Evolutionary conservation across 495 filamentous ascomycete genomes (phyloP), one percentile per base, ranked within the genome.

Genomic region (Annulohypoxylon nitens): DNA sequence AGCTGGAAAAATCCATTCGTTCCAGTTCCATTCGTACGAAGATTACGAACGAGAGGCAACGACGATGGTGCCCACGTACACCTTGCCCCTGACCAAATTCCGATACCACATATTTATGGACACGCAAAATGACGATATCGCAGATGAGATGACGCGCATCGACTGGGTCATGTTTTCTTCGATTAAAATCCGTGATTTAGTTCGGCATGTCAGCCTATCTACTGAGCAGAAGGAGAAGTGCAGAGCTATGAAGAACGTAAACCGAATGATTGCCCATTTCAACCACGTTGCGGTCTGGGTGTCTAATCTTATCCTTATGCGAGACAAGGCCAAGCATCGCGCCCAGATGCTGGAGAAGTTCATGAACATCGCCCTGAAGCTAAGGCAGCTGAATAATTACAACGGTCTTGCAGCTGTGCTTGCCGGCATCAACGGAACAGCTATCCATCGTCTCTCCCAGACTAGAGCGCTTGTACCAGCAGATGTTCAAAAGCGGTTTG

Each of bases 131-230:
- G 93, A 94, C 45, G 88, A 92, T 54, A 93, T 98, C 70, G 96
- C 97, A 6, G 89, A 90, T 55, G 96, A 99, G 79, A 86, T 99
- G 76, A 98, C 96, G 5, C 89, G 96, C 61, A 95, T 98, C 47
- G 96, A 98, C 82, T 98, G 95, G 96, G 88, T 94, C 76, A 94
- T 97, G 89, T 97, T 97, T 81, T 94, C 91, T 72, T 92, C 93
- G n/a, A 97, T 98, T 78, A 90, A 93, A n/a, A 92, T 95, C 48
- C 92, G 96, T 54, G 97, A 99, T 81, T 86, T 98, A 4, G 92
- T 98, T 55, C 91, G 97, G 2, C 92, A 97, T 79, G 93, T 97
- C 69, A 94, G 90, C 75, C 83, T 97, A 53, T 87, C 90, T 4
- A 81, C 87, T 2, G 88, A 91, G 34, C 83, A 88, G 67, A 93